A percentile compares a stretch with the other conserved stretches of the same genome.
These are phyloP conservation scores for Trichophyton verrucosum DNA, from an alignment of 2,329 filamentous ascomycete species.

Conservation along the genomic window DNA sequence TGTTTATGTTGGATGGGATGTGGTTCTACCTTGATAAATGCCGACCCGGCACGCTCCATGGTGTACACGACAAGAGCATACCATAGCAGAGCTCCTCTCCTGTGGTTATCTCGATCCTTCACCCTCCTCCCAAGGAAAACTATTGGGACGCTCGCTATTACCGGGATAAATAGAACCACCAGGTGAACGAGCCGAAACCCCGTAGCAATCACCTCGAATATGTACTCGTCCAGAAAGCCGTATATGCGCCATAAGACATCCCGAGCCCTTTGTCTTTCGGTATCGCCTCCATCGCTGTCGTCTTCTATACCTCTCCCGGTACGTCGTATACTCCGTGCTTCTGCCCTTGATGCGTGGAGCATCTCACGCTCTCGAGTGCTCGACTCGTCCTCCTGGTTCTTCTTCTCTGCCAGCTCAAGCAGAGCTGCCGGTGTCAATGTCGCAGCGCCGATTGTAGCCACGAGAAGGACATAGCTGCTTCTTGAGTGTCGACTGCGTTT, in stretches of 20 bases:
- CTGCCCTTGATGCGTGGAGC: slow-evolving; percentile 67
- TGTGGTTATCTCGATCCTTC: slow-evolving; percentile 56
- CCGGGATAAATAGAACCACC: slow-evolving; percentile 78
- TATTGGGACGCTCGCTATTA: slow-evolving; percentile 64
- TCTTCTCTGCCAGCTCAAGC: slow-evolving; percentile 44
- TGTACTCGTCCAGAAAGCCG: slow-evolving; percentile 51
- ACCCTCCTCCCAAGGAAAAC: slow-evolving; percentile 65
- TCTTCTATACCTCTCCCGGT: background rate
- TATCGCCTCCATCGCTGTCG: slow-evolving; percentile 50
- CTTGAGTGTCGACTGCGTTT: slow-evolving; percentile 3
- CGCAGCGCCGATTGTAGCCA: slow-evolving; percentile 21
- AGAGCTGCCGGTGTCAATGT: slow-evolving; percentile 47
- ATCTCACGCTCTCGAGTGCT: slow-evolving; percentile 74
- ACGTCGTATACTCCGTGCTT: slow-evolving; percentile 28
- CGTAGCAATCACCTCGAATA: slow-evolving; percentile 69
- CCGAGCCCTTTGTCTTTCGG: slow-evolving; percentile 47
- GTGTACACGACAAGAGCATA: slow-evolving; percentile 73
- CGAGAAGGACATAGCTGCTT: slow-evolving; percentile 12
- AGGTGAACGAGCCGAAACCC: slow-evolving; percentile 79
- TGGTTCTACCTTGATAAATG: slow-evolving; percentile 75
- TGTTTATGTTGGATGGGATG: background rate
- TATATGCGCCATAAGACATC: slow-evolving; percentile 48
- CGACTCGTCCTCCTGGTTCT: slow-evolving; percentile 30
- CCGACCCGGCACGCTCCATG: slow-evolving; percentile 88
- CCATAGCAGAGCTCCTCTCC: slow-evolving; percentile 83